Conservation (phyloP, 345 rosid species). For the Acer campestre region DNA sequence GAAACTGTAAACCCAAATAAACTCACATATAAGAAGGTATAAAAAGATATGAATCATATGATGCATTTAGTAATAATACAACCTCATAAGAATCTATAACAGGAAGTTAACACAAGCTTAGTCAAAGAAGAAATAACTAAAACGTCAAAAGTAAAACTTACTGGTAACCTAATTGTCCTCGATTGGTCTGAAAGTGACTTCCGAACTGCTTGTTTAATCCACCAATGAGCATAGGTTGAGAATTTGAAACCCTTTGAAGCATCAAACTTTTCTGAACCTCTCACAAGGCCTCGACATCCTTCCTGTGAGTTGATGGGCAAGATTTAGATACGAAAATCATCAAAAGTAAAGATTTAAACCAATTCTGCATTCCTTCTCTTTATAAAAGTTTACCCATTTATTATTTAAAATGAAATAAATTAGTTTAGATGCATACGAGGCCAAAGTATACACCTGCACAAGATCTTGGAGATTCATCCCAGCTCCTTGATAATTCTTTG, state of each 20-base stretch:
- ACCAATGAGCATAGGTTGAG: constrained; percentile 98
- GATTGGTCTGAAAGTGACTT: constrained; percentile 87
- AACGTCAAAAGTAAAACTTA: constrained; percentile 34
- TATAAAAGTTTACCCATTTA: background rate
- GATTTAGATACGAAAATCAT: constrained; percentile 16
- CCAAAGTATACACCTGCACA: constrained; percentile 67
- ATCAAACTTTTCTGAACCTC: constrained; percentile 93
- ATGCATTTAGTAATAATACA: background rate
- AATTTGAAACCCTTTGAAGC: constrained; percentile 95
- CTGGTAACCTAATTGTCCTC: constrained; percentile 85
- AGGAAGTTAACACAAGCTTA: background rate
- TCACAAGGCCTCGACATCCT: constrained; percentile 93
- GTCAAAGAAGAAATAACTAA: constrained; percentile 12
- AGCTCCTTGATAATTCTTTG: constrained; percentile 86
- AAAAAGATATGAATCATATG: background rate
- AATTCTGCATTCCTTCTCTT: background rate
- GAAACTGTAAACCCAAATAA: constrained; percentile 57
- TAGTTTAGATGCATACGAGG: background rate
- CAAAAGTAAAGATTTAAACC: background rate
- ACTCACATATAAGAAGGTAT: background rate
- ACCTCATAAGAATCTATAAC: background rate
- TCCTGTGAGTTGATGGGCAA: constrained; percentile 48
- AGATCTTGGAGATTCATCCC: constrained; percentile 97
- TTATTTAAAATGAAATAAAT: background rate
- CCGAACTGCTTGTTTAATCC: constrained; percentile 93